Evolutionary conservation across 306 rosid genomes (phyloP).

Genomic region (Comarum palustre): DNA sequence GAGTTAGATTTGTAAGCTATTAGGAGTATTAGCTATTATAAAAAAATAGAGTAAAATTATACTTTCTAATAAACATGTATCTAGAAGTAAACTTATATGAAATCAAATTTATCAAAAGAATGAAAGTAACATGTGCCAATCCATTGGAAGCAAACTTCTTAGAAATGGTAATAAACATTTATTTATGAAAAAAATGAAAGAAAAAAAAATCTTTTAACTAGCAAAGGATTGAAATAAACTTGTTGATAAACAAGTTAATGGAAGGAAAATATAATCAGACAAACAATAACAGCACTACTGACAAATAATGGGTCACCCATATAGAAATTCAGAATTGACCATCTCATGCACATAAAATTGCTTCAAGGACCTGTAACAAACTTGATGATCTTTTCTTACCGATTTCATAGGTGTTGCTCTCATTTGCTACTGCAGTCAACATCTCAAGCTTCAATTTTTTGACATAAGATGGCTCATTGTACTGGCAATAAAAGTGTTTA

Average conservation of each 20-base stretch:
- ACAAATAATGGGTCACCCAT: slow-evolving; percentile 20
- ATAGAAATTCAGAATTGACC: slow-evolving; percentile 17
- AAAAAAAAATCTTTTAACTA: not conserved
- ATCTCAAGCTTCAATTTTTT: slow-evolving; percentile 98
- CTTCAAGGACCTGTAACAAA: slow-evolving; percentile 1
- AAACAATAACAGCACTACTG: slow-evolving; percentile 10
- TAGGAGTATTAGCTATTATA: not conserved
- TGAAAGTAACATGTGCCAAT: not conserved
- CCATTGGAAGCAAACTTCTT: not conserved
- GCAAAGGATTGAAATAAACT: not conserved
- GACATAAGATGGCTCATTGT: slow-evolving; percentile 98
- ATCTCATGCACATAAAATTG: slow-evolving; percentile 6
- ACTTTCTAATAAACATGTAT: not conserved
- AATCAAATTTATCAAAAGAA: not conserved
- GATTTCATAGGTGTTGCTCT: slow-evolving; percentile 94
- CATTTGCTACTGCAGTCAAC: slow-evolving; percentile 98
- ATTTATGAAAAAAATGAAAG: not conserved
- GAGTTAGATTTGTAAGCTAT: not conserved
- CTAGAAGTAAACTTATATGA: not conserved
- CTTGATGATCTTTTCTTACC: slow-evolving; percentile 43
- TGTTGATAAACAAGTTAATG: not conserved
- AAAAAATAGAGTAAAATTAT: not conserved
- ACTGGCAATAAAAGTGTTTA: slow-evolving; percentile 97
- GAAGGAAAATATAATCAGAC: not conserved
- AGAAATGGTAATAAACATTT: too few species aligned